A percentile compares a stretch with the other conserved stretches of the same genome.
Conservation (phyloP, 2,329 filamentous ascomycete genomes). For the Fusarium multiceps region DNA sequence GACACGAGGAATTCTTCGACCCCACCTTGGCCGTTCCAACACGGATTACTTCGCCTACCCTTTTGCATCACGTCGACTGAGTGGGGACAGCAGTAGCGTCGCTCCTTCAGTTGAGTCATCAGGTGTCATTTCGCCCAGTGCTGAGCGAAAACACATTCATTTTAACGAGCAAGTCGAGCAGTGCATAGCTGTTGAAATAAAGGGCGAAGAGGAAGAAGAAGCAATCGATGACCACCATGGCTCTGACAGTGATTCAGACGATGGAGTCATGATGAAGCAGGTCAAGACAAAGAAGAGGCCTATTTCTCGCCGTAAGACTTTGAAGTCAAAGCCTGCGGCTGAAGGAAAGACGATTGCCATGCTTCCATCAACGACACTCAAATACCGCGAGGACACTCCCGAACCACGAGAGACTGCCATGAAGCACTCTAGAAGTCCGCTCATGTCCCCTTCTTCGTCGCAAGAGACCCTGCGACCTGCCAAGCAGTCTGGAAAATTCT, state of each 20-base stretch:
- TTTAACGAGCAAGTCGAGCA: conserved; percentile 97
- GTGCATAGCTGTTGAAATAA: conserved; percentile 91
- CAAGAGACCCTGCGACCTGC: conserved; percentile 83
- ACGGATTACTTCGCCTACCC: conserved; percentile 77
- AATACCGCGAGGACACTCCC: conserved; percentile 82
- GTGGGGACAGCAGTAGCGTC: conserved; percentile 70
- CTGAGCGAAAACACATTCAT: conserved; percentile 86
- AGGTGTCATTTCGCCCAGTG: conserved; percentile 70
- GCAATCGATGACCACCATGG: conserved; percentile 65
- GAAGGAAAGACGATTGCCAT: conserved; percentile 90
- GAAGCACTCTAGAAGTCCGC: conserved; percentile 68
- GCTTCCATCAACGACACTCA: conserved; percentile 86
- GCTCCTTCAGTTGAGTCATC: conserved; percentile 77
- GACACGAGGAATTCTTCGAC: conserved; percentile 63
- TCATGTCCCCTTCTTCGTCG: conserved; percentile 78
- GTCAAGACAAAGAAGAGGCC: conserved; percentile 68
- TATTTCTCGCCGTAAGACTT: conserved; percentile 52
- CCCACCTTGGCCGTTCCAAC: conserved; percentile 69
- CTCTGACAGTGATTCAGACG: conserved; percentile 77
- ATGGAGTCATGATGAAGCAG: conserved; percentile 85
- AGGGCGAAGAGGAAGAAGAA: conserved; percentile 80
- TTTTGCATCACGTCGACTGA: conserved; percentile 70
- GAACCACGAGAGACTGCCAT: conserved; percentile 72
- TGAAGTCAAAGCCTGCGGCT: conserved; percentile 55
- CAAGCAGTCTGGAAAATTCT: conserved; percentile 72